Base-by-base conservation (phyloP, 2,329 filamentous ascomycete species). In the Alternaria brassicae region DNA sequence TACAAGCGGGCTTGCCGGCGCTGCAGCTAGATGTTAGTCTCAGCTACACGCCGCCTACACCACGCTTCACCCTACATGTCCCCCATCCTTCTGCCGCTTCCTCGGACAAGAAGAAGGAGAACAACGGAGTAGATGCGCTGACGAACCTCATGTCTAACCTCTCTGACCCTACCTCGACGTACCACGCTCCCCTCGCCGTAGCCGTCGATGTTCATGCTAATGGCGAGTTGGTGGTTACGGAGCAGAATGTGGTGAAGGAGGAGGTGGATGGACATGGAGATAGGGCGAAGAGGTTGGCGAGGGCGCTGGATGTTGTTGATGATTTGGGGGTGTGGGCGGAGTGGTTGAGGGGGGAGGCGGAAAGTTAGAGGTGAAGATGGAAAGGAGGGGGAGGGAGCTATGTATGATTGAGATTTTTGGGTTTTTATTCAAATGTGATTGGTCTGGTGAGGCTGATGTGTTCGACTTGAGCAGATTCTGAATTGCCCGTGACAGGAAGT, bases 191-290 rank as follows among this genome's bases (percentile, higher is more conserved):
- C 3, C 57, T 76, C 27, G 83, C 84, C 58, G 77, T 90, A 23
- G 82, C 82, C 25, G 68, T 91, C 12, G 85, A 87, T 66, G 83
- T 91, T 17, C 80, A 84, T 19, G 80, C 84, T 34, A 87, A 89
- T 56, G 89, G 85, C 4, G 80, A 84, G 13, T 81, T 91, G 4
- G 80, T 84, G 17, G 80, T 91, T 34, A 76, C 82, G 3, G 82
- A 85, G 23, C 86, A 90, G 66, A 89, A 89, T 62, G 70, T 86
- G 4, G 69, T 85, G 15, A 50, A 12, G 4, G 63, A 67, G 4
- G n/a, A 19, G 9, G 6, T 32, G 19, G 23, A 42, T 3, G 36
- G 30, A 21, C 23, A 52, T 13, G 5, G 7, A 9, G 19, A 61
- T 27, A 65, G 56, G 41, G 56, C 70, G 6, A 77, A 72, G 61